phyloP scores from a whole-genome alignment of 345 rosid species.

The Ailanthus altissimus region DNA sequence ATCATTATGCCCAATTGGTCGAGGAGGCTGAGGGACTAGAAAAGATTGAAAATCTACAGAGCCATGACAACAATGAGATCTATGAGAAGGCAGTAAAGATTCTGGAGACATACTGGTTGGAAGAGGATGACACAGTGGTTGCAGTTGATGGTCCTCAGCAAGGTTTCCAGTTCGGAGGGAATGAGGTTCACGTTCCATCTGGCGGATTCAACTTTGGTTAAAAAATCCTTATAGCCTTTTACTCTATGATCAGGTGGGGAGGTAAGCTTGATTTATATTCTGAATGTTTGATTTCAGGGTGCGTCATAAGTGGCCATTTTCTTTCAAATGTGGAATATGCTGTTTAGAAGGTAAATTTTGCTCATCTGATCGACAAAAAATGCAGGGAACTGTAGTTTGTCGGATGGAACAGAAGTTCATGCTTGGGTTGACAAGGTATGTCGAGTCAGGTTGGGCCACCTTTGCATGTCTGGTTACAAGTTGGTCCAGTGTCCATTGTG shows the following conservation, averaged over 20 bases:
- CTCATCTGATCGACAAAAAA: not conserved
- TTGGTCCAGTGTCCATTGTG: conserved; percentile 27
- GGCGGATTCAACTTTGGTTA: conserved; percentile 81
- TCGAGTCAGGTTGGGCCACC: conserved; percentile 18
- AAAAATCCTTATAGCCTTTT: conserved; percentile 21
- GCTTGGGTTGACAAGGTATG: conserved; percentile 17
- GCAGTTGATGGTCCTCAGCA: conserved; percentile 53
- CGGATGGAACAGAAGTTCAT: conserved; percentile 4
- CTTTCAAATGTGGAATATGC: not conserved
- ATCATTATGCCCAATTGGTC: conserved; percentile 65
- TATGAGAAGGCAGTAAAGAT: conserved; percentile 86
- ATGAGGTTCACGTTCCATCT: conserved; percentile 55
- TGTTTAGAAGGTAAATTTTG: not conserved
- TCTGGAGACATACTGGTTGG: conserved; percentile 83
- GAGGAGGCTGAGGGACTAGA: conserved; percentile 87
- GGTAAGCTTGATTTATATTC: not conserved
- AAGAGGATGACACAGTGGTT: conserved; percentile 73
- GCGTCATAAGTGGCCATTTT: not conserved
- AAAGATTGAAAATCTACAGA: conserved; percentile 81
- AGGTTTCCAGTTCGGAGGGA: conserved; percentile 69
- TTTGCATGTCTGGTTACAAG: conserved; percentile 18
- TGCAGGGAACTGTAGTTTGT: conserved; percentile 18
- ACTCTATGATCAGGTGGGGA: not conserved
- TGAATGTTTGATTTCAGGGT: not conserved
- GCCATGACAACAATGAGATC: conserved; percentile 80